A percentile compares a stretch with the other conserved stretches of the same genome.
Evolutionary conservation across 331 rosid genomes (phyloP).

Genomic region (Pyrus hybrid): DNA sequence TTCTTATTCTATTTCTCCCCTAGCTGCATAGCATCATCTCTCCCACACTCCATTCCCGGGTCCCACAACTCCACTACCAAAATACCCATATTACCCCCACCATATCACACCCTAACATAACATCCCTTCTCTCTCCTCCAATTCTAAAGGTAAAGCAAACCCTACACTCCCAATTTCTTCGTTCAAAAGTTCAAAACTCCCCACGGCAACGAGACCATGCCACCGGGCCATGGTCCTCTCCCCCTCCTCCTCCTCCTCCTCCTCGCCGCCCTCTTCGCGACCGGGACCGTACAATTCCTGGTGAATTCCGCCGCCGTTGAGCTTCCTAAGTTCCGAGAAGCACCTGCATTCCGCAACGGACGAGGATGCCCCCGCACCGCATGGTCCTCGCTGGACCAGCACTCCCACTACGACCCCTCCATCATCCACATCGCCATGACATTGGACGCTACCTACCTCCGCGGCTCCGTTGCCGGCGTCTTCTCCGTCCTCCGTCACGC

Average conservation of each 20-base stretch:
- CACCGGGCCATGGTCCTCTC: slow-evolving; percentile 20
- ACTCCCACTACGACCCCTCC: slow-evolving; percentile 25
- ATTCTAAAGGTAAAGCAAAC: neutral
- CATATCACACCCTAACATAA: neutral
- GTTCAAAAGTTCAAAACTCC: too few relatives aligned
- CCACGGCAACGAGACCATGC: slow-evolving; percentile 16
- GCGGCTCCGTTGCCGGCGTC: slow-evolving; percentile 85
- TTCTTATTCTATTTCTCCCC: neutral
- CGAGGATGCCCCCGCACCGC: slow-evolving; percentile 37
- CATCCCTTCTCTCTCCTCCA: neutral
- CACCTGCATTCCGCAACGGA: slow-evolving; percentile 88
- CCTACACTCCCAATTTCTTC: too few relatives aligned
- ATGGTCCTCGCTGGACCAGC: slow-evolving; percentile 23
- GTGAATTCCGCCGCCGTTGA: neutral
- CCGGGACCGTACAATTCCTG: neutral
- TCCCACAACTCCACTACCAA: neutral
- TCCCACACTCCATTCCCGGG: slow-evolving; percentile 1
- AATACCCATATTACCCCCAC: slow-evolving; percentile 28
- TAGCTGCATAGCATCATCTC: neutral
- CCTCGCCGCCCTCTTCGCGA: neutral
- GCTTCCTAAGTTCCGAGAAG: slow-evolving; percentile 58
- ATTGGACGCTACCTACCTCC: slow-evolving; percentile 72
- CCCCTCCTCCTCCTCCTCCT: neutral
- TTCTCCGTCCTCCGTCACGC: slow-evolving; percentile 85
- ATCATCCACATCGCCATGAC: slow-evolving; percentile 91